Evolutionary conservation across 1,284 basidiomycete genomes (phyloP).

Genomic region (Hymenochaete sp.): DNA sequence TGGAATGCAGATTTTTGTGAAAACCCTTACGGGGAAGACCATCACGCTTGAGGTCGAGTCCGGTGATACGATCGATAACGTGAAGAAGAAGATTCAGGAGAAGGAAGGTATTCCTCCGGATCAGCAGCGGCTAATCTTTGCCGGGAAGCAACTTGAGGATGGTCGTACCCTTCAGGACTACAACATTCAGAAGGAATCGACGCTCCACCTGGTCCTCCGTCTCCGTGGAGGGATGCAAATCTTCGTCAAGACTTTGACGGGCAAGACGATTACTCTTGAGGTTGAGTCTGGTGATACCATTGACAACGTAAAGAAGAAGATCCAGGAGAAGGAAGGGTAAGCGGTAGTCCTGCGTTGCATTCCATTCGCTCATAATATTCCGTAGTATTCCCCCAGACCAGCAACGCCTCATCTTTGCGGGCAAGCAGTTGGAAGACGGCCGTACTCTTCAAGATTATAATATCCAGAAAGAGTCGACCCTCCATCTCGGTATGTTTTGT

Average conservation of each 20-base stretch:
- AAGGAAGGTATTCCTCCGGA: constrained; percentile 29
- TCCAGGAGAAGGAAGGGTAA: constrained; percentile 43
- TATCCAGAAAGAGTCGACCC: constrained; percentile 64
- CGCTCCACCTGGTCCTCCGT: constrained; percentile 51
- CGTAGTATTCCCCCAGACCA: constrained; percentile 60
- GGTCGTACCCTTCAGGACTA: constrained; percentile 37
- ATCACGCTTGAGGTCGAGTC: constrained; percentile 52
- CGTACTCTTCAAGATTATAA: constrained; percentile 58
- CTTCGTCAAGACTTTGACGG: constrained; percentile 43
- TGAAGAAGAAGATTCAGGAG: constrained; percentile 41
- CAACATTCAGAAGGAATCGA: constrained; percentile 32
- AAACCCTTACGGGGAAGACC: constrained; percentile 46
- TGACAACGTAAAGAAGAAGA: constrained; percentile 44
- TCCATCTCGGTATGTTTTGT: constrained; percentile 46
- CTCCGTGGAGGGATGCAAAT: constrained; percentile 50
- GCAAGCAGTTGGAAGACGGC: constrained; percentile 66
- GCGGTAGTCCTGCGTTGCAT: constrained; percentile 27
- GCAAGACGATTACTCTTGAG: constrained; percentile 53
- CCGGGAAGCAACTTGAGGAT: constrained; percentile 40
- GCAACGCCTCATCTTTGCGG: constrained; percentile 70
- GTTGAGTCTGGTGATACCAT: constrained; percentile 50
- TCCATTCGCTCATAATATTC: constrained; percentile 30
- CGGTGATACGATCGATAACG: constrained; percentile 48
- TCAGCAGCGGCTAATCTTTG: constrained; percentile 36
- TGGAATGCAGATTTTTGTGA: constrained; percentile 45